Percentiles rank a stretch among this genome's conserved stretches.
Evolutionary conservation across 164 flowering plant species (phyloP).

Genomic region (Echeveria elegans): DNA sequence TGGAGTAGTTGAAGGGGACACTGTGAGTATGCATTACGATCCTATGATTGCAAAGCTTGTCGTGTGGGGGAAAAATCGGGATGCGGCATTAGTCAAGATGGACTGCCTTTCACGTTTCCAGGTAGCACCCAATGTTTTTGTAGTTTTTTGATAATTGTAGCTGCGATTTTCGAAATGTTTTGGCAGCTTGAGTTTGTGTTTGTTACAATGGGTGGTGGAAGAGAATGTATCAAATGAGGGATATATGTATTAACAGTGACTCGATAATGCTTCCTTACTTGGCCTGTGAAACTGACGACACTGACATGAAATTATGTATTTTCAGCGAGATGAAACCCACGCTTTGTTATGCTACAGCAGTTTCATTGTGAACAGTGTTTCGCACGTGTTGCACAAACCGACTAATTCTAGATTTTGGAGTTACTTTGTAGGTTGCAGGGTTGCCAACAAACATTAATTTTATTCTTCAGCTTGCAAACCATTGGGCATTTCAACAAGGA

Average conservation of each 20-base stretch:
- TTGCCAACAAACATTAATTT: constrained; percentile 85
- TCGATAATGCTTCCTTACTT: not conserved
- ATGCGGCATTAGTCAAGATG: constrained; percentile 76
- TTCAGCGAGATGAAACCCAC: not conserved
- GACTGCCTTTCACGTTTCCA: constrained; percentile 77
- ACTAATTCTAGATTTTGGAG: not conserved
- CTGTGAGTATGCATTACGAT: constrained; percentile 97
- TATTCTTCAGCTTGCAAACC: constrained; percentile 64
- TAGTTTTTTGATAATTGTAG: not conserved
- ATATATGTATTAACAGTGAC: not conserved
- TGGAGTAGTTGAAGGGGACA: constrained; percentile 88
- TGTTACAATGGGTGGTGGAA: not conserved
- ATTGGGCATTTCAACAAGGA: constrained; percentile 74
- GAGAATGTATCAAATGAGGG: not conserved
- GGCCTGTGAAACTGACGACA: not conserved
- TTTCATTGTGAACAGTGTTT: not conserved
- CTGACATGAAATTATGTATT: not conserved
- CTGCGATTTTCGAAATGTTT: not conserved
- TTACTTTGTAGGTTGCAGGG: constrained; percentile 77
- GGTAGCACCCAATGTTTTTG: constrained; percentile 29
- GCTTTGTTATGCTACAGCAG: no score
- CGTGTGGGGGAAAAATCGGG: constrained; percentile 82
- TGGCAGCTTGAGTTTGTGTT: not conserved
- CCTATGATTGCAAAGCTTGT: constrained; percentile 99
- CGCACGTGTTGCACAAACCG: not conserved